Evolutionary conservation across 2,329 filamentous ascomycete species (phyloP), one percentile per base, ranked within the genome.

Genomic region (Beauveria scarabaeidicola): DNA sequence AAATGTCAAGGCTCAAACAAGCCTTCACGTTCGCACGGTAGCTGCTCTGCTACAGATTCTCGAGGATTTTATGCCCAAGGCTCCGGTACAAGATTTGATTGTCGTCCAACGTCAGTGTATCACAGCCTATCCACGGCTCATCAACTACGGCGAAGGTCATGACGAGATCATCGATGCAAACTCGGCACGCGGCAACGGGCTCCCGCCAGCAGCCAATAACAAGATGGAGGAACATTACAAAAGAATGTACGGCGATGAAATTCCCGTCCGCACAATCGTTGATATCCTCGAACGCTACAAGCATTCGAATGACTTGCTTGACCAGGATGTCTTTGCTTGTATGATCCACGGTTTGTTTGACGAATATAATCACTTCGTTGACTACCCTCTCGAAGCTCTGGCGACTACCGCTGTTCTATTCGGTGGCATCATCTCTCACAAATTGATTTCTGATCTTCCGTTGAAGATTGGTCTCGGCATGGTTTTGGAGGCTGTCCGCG

Each of bases 291-390:
- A 91, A 64, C 82, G 84, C 59, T 96, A 96, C 76, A 97, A 99
- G 72, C 86, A 86, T 59, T 97, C 95, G 0, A 84, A 85, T 52
- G 89, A 94, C 62, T 82, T 90, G 1, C 77, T 87, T 17, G 91
- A 97, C 62, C 94, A 97, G 71, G 94, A 99, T 70, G 83, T 97
- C 7, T 99, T 99, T 70, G 90, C 93, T 15, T 97, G 93, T 75
- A 99, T 99, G 91, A 96, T 99, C 40, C 92, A 97, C 68, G 94
- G 94, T 1, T 78, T 99, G 4, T 97, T 99, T 67, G 94, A 99
- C 67, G 94, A 99, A 75, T 99, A 97, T 71, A 88, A 88, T 59
- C 95, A 96, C 69, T 99, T 97, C 70, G 85, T 89, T 44, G 92
- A 95, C 68, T 99, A 99, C 72, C 95, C 95, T 0, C 79, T 97